phyloP scores from a whole-genome alignment of 1,284 basidiomycete species.

The Sporisorium exsertum region DNA sequence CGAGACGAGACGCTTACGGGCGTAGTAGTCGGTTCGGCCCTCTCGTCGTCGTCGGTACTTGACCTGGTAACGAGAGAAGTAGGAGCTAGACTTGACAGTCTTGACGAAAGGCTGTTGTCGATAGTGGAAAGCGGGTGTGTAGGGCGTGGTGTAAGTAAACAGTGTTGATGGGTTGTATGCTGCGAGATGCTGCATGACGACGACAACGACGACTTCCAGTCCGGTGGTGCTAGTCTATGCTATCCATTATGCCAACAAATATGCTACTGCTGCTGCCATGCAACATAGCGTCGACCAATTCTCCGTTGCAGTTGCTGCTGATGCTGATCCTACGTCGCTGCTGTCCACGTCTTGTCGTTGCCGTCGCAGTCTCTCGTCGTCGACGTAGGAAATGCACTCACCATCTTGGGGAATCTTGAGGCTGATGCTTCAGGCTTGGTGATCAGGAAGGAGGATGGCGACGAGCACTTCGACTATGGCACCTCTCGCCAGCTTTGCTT shows the following conservation, averaged over 20 bases:
- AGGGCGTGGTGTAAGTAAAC: constrained; percentile 24
- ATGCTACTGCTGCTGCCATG: background rate
- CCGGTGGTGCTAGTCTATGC: background rate
- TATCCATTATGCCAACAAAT: background rate
- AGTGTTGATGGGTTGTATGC: background rate
- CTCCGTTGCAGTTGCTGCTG: constrained; percentile 1
- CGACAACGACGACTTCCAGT: background rate
- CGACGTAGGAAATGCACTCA: constrained; percentile 28
- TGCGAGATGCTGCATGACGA: background rate
- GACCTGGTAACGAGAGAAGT: constrained; percentile 88
- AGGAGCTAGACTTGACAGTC: constrained; percentile 77
- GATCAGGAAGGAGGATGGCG: constrained; percentile 48
- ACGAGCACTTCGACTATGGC: constrained; percentile 15
- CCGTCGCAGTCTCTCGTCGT: constrained; percentile 9
- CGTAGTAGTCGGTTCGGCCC: constrained; percentile 99
- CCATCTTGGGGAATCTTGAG: constrained; percentile 55
- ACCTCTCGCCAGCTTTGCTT: background rate
- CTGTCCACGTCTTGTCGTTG: background rate
- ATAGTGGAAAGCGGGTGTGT: background rate
- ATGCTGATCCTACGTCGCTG: background rate
- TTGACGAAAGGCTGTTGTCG: constrained; percentile 72
- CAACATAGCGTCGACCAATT: background rate
- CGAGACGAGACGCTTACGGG: constrained; percentile 91
- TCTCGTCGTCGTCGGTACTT: constrained; percentile 79
- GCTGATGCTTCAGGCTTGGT: constrained; percentile 54